Evolutionary conservation across 1,139 yeast species (phyloP).

Genomic region (Hyphopichia burtonii): DNA sequence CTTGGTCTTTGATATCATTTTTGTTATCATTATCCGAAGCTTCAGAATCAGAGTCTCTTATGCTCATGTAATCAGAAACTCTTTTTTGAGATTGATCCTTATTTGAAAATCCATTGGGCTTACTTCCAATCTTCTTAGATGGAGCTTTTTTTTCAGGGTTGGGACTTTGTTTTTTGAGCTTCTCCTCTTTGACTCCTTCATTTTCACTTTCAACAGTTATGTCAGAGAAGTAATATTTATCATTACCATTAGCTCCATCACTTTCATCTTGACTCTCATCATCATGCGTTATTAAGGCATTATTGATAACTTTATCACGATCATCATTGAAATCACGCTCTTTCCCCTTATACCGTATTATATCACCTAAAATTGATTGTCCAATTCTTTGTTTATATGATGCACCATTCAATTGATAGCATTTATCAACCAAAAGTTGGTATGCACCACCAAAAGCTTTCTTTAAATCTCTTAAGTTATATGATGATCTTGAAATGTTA

Average conservation of each 20-base stretch:
- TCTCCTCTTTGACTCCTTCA: conserved; percentile 9
- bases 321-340: conserved; percentile 81
- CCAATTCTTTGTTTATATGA: conserved; percentile 70
- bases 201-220: conserved; percentile 43
- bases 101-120: conserved; percentile 1
- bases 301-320: conserved; percentile 59
- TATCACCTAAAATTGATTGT: conserved; percentile 75
- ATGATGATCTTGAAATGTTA: conserved; percentile 85
- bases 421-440: conserved; percentile 71
- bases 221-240: conserved; percentile 42
- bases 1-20: conserved; percentile 9
- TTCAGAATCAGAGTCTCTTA: conserved; percentile 15
- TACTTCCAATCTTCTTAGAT: too few species aligned
- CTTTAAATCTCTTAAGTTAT: conserved; percentile 75
- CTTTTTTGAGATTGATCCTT: conserved; percentile 12
- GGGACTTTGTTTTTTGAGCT: background rate
- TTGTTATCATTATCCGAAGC: conserved; percentile 5
- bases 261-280: conserved; percentile 20
- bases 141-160: too few species aligned
- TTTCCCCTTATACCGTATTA: conserved; percentile 73
- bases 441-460: conserved; percentile 92
- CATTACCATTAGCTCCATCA: conserved; percentile 36
- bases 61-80: conserved; percentile 27
- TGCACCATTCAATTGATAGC: conserved; percentile 58
- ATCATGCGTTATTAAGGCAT: conserved; percentile 46